Conservation (phyloP, 345 rosid species). For the Bruguiera parviflora region DNA sequence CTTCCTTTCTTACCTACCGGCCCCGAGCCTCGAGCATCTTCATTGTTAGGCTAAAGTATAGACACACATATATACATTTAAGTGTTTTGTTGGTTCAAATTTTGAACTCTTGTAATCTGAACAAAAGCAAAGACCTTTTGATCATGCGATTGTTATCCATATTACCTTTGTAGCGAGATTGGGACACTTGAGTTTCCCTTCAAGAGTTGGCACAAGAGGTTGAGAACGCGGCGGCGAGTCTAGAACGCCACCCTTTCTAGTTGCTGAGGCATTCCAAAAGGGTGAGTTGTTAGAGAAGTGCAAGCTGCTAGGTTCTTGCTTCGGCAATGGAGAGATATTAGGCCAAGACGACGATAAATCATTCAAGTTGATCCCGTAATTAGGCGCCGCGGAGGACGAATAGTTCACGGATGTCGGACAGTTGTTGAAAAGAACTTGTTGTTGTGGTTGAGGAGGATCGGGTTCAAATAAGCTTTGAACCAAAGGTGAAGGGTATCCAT, state of each 20-base stretch:
- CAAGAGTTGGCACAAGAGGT: constrained; percentile 16
- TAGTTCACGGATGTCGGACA: constrained; percentile 4
- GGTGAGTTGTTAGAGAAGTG: constrained; percentile 25
- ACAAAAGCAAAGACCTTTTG: background rate
- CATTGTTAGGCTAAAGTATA: constrained; percentile 9
- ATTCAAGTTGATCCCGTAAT: constrained; percentile 18
- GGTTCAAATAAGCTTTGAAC: constrained; percentile 24
- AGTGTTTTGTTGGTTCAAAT: background rate
- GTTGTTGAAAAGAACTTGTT: constrained; percentile 12
- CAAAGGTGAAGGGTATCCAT: constrained; percentile 20
- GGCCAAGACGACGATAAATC: constrained; percentile 22
- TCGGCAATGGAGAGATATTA: constrained; percentile 13
- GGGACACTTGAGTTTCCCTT: constrained; percentile 36
- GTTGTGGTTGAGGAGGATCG: constrained; percentile 5
- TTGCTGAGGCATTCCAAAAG: constrained; percentile 23
- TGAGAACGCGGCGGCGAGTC: constrained; percentile 18
- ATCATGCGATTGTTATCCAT: background rate
- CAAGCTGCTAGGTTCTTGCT: constrained; percentile 12
- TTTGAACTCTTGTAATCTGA: background rate
- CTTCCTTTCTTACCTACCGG: constrained; percentile 22
- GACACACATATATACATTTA: background rate
- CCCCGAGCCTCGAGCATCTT: constrained; percentile 12
- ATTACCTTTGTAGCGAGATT: constrained; percentile 19
- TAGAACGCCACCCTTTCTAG: background rate
- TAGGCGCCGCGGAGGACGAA: background rate